Base-by-base conservation (phyloP, 2,329 filamentous ascomycete genomes). In the Lasiodiplodia sp. region DNA sequence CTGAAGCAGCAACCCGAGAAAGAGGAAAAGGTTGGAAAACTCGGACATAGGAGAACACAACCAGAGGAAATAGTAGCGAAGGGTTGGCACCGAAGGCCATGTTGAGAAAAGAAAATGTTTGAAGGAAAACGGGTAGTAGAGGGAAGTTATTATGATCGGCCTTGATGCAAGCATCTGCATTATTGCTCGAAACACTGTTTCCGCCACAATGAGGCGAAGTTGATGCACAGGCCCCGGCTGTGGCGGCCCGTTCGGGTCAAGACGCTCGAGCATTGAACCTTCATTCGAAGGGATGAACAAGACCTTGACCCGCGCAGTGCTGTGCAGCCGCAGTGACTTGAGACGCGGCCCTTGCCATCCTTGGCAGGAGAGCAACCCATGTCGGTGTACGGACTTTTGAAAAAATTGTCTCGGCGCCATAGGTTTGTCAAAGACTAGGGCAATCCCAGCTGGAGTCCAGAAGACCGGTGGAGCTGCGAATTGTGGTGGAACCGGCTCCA, bases 61-160 rank as follows among this genome's bases (percentile, higher is more conserved):
- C 37, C 7, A 23, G 31, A 40, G 44, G 38, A 21, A 14, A 25
- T n/a, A 47, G 21, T 23, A 67, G 65, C 55, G 65, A 67, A 21
- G 18, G 65, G 37, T 14, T 21, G n/a, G 25, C 23, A 44, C 40
- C 23, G 31, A 28, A 31, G 40, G 8, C n/a, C 12, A 37, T 49
- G 37, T 8, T 21, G 37, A n/a, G 56, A 52, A 64, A 64, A 14
- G 44, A 44, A 31, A 67, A 53, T n/a, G 55, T n/a, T 52, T 58
- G 31, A 38, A 52, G 12, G 12, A 37, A 60, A 60, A 52, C 25
- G 4, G 28, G 31, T 18, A 38, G 31, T n/a, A n/a, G 21, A 58
- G 51, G 10, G 64, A 49, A 57, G 47, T 34, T 34, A 56, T 64
- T 66, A 56, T 49, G 51, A 56, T 66, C 38, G 64, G 38, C 53